Conservation (phyloP, 1,139 yeast genomes). For the Geotrichum cucujoidarum region DNA sequence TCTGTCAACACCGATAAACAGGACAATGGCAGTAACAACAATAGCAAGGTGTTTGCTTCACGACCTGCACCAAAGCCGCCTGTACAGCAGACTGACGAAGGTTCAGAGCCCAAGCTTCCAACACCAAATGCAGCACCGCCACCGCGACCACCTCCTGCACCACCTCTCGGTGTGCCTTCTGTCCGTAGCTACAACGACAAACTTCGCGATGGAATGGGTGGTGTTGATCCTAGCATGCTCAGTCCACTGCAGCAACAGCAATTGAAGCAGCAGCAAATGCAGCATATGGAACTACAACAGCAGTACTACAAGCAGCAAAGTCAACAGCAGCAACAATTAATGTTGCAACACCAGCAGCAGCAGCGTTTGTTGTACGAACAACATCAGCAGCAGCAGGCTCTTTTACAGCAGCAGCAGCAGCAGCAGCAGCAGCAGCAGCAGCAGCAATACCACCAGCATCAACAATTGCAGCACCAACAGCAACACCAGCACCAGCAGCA, state of each 20-base stretch:
- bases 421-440: slow-evolving; percentile 23
- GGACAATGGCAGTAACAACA: slow-evolving; percentile 2
- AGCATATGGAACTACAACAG: slow-evolving; percentile 10
- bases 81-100: slow-evolving; percentile 34
- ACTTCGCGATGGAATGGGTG: slow-evolving; percentile 17
- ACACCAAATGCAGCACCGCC: slow-evolving; percentile 31
- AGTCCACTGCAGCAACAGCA: slow-evolving; percentile 19
- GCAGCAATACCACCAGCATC: slow-evolving; percentile 16
- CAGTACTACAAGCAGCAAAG: slow-evolving; percentile 25
- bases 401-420: slow-evolving; percentile 22
- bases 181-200: slow-evolving; percentile 27
- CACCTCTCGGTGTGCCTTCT: slow-evolving; percentile 38
- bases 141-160: slow-evolving; percentile 42
- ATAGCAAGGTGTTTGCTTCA: slow-evolving; percentile 49
- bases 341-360: slow-evolving; percentile 6
- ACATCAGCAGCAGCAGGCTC: slow-evolving; percentile 20
- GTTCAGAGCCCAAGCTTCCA: slow-evolving; percentile 53
- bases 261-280: slow-evolving; percentile 11
- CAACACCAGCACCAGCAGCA: slow-evolving; percentile 22
- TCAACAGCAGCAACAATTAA: slow-evolving; percentile 17
- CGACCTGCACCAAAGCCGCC: slow-evolving; percentile 65
- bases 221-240: slow-evolving; percentile 12
- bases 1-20: slow-evolving; percentile 14
- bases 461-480: slow-evolving; percentile 17
- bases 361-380: slow-evolving; percentile 19